These are phyloP conservation scores for Aphanomyces astaci DNA, from an alignment of 352 stramenopile genomes.

Conservation along the genomic window DNA sequence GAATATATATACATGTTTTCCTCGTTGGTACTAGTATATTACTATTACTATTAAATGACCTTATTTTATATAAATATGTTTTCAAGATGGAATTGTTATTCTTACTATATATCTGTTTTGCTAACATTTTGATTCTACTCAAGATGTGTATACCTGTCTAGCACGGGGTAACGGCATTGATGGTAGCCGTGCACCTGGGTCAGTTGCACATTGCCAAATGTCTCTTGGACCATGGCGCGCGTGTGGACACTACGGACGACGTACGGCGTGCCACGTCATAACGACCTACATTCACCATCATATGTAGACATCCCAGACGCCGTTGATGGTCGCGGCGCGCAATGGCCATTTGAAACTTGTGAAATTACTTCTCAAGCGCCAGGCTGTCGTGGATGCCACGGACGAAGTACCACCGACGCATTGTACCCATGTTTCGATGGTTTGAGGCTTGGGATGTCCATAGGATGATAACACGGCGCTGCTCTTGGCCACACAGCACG, in stretches of 20 bases:
- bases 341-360: conserved; percentile 18
- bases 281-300: background rate
- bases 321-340: conserved; percentile 7
- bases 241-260: conserved; percentile 17
- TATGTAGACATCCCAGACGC: conserved; percentile 13
- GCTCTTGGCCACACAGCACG: conserved; percentile 5
- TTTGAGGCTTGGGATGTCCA: no score
- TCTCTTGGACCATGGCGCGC: conserved; percentile 15
- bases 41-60: no score
- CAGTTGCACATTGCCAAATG: conserved; percentile 23
- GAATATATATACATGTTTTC: no score
- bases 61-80: no score
- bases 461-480: conserved; percentile 23
- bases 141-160: background rate
- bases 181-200: conserved; percentile 17
- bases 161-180: conserved; percentile 5
- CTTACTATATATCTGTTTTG: background rate
- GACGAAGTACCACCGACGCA: conserved; percentile 4
- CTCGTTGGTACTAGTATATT: no score
- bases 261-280: background rate
- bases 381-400: conserved; percentile 1
- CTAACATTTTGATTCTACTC: background rate
- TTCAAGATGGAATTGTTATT: no score
- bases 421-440: background rate
- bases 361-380: conserved; percentile 15